phyloP scores from a whole-genome alignment of 192 early-diverging fungal species.

The Backusella psychrophila region DNA sequence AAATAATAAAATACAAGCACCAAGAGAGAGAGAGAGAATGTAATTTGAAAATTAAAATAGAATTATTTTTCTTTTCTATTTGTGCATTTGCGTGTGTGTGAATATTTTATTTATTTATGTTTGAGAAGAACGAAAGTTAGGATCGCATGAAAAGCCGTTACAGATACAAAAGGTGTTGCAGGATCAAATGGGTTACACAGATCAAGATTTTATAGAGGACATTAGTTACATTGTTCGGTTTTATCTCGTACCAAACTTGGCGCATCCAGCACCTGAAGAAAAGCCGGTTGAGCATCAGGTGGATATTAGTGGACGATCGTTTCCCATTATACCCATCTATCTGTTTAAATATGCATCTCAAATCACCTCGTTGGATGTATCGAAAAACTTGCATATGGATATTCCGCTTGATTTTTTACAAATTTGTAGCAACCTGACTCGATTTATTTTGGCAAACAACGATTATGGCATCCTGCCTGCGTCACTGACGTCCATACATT shows the following conservation, averaged over 20 bases:
- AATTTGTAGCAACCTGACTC: constrained; percentile 61
- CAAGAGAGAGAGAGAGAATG: not conserved
- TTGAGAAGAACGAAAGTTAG: constrained; percentile 67
- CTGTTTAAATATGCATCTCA: constrained; percentile 70
- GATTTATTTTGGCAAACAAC: constrained; percentile 68
- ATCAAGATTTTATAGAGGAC: constrained; percentile 71
- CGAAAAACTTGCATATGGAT: constrained; percentile 77
- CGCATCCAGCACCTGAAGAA: constrained; percentile 42
- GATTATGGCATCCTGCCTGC: constrained; percentile 66
- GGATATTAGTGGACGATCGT: constrained; percentile 67
- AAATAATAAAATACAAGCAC: not conserved
- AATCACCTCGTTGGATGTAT: constrained; percentile 76
- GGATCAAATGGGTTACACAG: constrained; percentile 79
- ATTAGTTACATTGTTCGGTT: constrained; percentile 79
- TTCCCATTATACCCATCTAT: constrained; percentile 79
- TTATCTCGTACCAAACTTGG: constrained; percentile 50
- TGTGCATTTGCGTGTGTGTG: not conserved
- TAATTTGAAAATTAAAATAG: not conserved
- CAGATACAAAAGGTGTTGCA: constrained; percentile 68
- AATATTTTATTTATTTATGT: not conserved
- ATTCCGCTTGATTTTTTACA: constrained; percentile 83
- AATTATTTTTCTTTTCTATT: not conserved
- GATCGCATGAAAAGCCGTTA: constrained; percentile 68
- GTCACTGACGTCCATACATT: constrained; percentile 58
- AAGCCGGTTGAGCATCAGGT: constrained; percentile 52